phyloP scores from a whole-genome alignment of 106 monocot species.

The Acorus calamus region DNA sequence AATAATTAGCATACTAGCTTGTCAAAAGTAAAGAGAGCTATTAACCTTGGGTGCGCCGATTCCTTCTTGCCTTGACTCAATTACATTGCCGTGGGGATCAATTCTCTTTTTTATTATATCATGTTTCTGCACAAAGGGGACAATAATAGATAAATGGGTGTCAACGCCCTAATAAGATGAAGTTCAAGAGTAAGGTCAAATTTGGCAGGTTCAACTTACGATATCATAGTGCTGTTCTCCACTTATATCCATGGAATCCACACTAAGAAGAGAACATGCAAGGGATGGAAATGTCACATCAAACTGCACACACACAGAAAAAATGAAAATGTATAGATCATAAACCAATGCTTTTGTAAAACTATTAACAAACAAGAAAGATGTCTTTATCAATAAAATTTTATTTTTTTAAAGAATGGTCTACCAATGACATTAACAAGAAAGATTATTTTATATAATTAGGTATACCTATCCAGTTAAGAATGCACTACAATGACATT shows the following conservation, averaged over 20 bases:
- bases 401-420: too few species aligned
- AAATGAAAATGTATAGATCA: background rate
- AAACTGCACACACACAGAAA: slow-evolving; percentile 62
- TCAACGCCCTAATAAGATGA: background rate
- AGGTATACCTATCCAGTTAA: too few species aligned
- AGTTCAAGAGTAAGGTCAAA: background rate
- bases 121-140: slow-evolving; percentile 52
- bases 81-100: slow-evolving; percentile 71
- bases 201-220: slow-evolving; percentile 26
- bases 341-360: too few species aligned
- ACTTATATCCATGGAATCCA: slow-evolving; percentile 94
- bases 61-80: slow-evolving; percentile 56
- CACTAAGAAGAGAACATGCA: slow-evolving; percentile 83
- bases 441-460: too few species aligned
- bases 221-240: slow-evolving; percentile 96
- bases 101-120: slow-evolving; percentile 87
- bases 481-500: too few species aligned
- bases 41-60: slow-evolving; percentile 93
- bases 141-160: slow-evolving; percentile 1
- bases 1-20: too few species aligned
- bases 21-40: slow-evolving; percentile 1
- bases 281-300: slow-evolving; percentile 83
- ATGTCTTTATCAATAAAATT: too few species aligned
- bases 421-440: too few species aligned
- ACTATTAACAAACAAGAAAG: too few species aligned